Conservation (phyloP, 176 grass and related monocot genomes). For the Secale cereale region DNA sequence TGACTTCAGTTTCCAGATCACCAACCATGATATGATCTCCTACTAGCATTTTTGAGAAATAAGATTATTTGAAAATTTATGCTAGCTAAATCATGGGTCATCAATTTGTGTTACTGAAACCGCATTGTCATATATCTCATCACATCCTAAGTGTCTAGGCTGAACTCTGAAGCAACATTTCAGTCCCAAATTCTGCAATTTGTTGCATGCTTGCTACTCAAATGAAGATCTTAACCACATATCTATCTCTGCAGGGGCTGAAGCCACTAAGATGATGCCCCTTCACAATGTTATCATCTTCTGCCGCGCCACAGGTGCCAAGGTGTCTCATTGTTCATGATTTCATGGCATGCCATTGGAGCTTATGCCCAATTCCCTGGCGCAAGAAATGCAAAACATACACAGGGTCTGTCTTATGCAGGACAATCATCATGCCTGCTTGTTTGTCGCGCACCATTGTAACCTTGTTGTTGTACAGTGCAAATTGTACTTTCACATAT, state of each 20-base stretch:
- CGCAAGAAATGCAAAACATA: background rate
- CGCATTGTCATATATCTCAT: background rate
- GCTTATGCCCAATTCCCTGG: background rate
- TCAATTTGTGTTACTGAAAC: background rate
- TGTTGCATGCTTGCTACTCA: background rate
- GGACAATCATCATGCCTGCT: background rate
- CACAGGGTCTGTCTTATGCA: background rate
- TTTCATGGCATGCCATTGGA: background rate
- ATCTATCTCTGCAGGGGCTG: conserved; percentile 45
- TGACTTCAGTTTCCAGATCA: background rate
- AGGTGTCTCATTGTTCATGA: background rate
- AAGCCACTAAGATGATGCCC: conserved; percentile 57
- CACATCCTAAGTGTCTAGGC: background rate
- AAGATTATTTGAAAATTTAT: background rate
- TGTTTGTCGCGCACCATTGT: background rate
- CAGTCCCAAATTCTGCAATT: background rate
- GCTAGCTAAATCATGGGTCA: background rate
- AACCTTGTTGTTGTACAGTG: background rate
- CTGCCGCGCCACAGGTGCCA: background rate
- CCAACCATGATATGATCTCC: background rate
- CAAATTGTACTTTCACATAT: background rate
- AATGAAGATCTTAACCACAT: background rate
- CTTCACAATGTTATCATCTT: conserved; percentile 19
- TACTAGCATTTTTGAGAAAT: background rate
- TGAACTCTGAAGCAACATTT: background rate